phyloP scores from a whole-genome alignment of 2,329 filamentous ascomycete genomes.

The Fonsecaea nubica region DNA sequence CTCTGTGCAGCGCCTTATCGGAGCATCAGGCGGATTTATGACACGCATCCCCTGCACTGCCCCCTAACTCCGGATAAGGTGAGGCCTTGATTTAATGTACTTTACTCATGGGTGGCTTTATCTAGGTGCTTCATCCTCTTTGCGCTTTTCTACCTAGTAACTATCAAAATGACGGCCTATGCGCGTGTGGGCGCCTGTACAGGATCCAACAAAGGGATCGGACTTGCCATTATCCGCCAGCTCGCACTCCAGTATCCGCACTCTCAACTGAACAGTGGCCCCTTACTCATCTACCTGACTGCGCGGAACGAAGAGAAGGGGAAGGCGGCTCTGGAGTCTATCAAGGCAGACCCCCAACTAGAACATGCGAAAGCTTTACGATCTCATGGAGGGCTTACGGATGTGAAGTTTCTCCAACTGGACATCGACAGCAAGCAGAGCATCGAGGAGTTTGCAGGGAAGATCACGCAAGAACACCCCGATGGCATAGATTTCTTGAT shows the following conservation, averaged over 20 bases:
- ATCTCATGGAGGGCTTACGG: slow-evolving; percentile 52
- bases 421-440: slow-evolving; percentile 57
- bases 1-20: neutral
- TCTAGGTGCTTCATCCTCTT: neutral
- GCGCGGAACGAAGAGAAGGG: slow-evolving; percentile 58
- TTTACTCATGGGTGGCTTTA: neutral
- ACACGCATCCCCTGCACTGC: slow-evolving; percentile 7
- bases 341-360: slow-evolving; percentile 54
- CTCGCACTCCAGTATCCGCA: slow-evolving; percentile 61
- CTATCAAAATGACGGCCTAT: slow-evolving; percentile 40
- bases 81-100: neutral
- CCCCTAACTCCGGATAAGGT: slow-evolving; percentile 14
- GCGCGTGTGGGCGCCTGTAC: slow-evolving; percentile 59
- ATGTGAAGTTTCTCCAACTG: slow-evolving; percentile 56
- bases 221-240: slow-evolving; percentile 59
- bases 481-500: slow-evolving; percentile 60
- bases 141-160: neutral
- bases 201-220: slow-evolving; percentile 60
- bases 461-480: slow-evolving; percentile 53
- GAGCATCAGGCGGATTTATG: slow-evolving; percentile 6
- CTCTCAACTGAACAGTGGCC: slow-evolving; percentile 55
- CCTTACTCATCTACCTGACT: slow-evolving; percentile 61
- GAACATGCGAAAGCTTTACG: slow-evolving; percentile 55
- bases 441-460: slow-evolving; percentile 51
- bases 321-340: slow-evolving; percentile 53